A percentile compares a stretch with the other conserved stretches of the same genome.
phyloP scores from a whole-genome alignment of 495 filamentous ascomycete species.

The Saxophila tyrrhenica region DNA sequence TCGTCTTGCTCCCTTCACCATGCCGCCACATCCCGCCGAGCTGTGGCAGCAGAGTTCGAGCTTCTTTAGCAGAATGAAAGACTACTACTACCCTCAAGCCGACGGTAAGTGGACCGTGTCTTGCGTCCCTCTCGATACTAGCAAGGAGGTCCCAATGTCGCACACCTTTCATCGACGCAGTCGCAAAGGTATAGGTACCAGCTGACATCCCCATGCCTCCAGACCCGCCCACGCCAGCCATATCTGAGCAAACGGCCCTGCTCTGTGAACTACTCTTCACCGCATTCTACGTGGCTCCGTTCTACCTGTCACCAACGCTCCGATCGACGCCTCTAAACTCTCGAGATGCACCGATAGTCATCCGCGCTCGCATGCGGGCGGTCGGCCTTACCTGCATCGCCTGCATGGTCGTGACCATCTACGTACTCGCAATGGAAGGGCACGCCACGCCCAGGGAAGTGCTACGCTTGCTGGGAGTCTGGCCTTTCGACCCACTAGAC shows the following conservation, averaged over 20 bases:
- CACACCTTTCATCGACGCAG: no score
- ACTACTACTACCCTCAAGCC: constrained; percentile 11
- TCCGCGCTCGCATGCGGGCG: constrained; percentile 70
- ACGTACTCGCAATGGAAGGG: constrained; percentile 43
- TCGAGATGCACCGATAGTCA: constrained; percentile 81
- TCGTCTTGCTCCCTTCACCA: not conserved
- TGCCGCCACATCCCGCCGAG: constrained; percentile 5
- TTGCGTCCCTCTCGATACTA: not conserved
- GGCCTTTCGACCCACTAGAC: constrained; percentile 55
- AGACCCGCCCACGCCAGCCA: not conserved
- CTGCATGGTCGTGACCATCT: constrained; percentile 48
- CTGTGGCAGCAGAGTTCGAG: not conserved
- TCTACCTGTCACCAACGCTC: constrained; percentile 72
- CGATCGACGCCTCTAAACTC: constrained; percentile 72
- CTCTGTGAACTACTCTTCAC: constrained; percentile 53
- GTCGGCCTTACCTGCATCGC: constrained; percentile 60
- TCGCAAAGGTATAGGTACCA: no score
- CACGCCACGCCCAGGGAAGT: constrained; percentile 39
- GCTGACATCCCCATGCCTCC: not conserved
- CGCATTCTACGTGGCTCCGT: constrained; percentile 74
- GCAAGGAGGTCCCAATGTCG: no score
- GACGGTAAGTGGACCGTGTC: constrained; percentile 1
- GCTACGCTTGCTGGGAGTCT: constrained; percentile 59
- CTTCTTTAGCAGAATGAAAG: constrained; percentile 3
- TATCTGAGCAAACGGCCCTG: constrained; percentile 7